Percentiles rank a stretch among this genome's conserved stretches.
phyloP scores from a whole-genome alignment of 306 rosid species.

The Fagus sylvatica region DNA sequence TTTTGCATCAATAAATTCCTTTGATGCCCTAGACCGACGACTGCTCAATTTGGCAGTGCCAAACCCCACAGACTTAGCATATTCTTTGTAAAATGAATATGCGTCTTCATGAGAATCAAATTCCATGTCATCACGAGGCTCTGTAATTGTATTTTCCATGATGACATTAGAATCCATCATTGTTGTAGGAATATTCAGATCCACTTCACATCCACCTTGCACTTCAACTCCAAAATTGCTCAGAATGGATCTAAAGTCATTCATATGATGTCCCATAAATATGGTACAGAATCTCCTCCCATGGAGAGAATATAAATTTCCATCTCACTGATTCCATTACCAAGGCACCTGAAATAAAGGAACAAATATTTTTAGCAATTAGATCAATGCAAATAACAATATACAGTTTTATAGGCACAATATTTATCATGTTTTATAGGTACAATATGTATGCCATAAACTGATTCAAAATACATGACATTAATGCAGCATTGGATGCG shows the following conservation, averaged over 20 bases:
- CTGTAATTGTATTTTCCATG: conserved; percentile 34
- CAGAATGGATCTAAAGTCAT: background rate
- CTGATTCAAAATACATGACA: background rate
- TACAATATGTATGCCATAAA: background rate
- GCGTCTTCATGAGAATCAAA: conserved; percentile 66
- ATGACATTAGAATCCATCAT: conserved; percentile 43
- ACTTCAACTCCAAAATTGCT: conserved; percentile 17
- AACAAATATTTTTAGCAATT: background rate
- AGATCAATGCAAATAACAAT: background rate
- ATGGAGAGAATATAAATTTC: background rate
- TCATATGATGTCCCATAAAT: conserved; percentile 10
- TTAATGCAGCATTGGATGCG: background rate
- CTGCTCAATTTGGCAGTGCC: conserved; percentile 72
- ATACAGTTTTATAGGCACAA: background rate
- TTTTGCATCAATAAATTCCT: conserved; percentile 64
- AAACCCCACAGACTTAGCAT: conserved; percentile 57
- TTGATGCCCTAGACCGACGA: conserved; percentile 63
- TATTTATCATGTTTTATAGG: background rate
- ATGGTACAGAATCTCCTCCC: conserved; percentile 1
- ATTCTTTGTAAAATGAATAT: conserved; percentile 55
- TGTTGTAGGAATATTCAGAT: conserved; percentile 29
- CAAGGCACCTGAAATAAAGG: conserved; percentile 16
- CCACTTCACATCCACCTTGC: conserved; percentile 18
- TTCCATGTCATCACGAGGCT: conserved; percentile 49
- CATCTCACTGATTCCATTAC: conserved; percentile 17